Base-by-base conservation (phyloP, 108 stramenopile genomes). In the Epithemia pelagica region DNA sequence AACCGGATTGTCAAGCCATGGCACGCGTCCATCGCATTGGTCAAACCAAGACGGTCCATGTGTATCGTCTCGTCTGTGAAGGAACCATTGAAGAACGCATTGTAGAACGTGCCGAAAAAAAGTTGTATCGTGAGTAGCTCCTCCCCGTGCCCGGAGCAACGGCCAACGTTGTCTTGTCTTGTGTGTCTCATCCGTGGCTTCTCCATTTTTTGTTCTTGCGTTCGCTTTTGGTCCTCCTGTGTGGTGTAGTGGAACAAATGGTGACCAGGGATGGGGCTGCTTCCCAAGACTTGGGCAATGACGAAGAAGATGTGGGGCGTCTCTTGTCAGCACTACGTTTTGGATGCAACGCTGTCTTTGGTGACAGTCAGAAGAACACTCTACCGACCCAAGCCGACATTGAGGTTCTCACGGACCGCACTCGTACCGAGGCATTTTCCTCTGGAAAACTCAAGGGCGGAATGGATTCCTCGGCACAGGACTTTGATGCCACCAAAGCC, bases 11-110 rank as follows among this genome's bases (percentile, higher is more conserved):
- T 18, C 97, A 98, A 70, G 96, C 95, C 28, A 87, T 88, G 90
- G 96, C 91, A 21, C 84, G 96, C 18, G 94, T 94, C 2, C 94
- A 96, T 64, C 88, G 95, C 20, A 91, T 96, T 65, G 96, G 96
- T 1, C 95, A 97, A 73, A 97, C 69, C 31, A 92, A 92, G 71
- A 83, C 83, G 15, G 95, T 96, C 25, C 88, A 90, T 56, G 88
- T 95, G 0, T 96, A 95, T 61, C 82, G 94, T 23, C 64, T 96
- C 19, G 80, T 96, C 27, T 81, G 81, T 27, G 67, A 77, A n/a
- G 91, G 91, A 62, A 95, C 94, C 28, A 78, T 96, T 30, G 94
- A 96, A 68, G 92, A 95, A 70, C 79, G 92, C 20, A 88, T 93
- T 67, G 76, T 96, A 29, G 75, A 82, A 59, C 71, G 91, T 19